Base-by-base conservation (phyloP, 225 moss, liverwort and hornwort species). In the Physcomitrium patens region DNA sequence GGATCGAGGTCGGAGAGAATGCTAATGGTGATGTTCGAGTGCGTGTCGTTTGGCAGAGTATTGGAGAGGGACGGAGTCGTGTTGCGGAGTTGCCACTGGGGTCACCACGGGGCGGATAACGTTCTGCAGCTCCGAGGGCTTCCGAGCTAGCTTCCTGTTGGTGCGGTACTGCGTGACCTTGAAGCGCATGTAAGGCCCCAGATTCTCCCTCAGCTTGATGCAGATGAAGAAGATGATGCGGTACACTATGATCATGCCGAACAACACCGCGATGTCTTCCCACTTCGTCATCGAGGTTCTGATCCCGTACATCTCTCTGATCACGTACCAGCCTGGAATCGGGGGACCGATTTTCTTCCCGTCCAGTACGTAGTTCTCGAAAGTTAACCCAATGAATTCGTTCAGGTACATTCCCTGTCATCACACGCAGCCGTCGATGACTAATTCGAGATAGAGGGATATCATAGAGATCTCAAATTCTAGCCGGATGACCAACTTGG, bases 371-470 rank as follows among this genome's bases (percentile, higher is more conserved):
- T 71, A 89, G 58, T 83, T 87, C 0, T 83, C 82, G 11, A 95
- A 95, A 5, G 72, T 78, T 3, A 95, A 82, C 8, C 95, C 96
- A 0, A 27, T 7, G 65, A 96, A 96, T 63, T 96, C 96, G 58
- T 96, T 96, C 10, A 85, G 18, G 7, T 83, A 92, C 78, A 93
- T 83, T 23, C 96, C 96, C 96, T 96, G 89, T n/a, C 54, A 53
- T 19, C 4, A 61, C 17, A 23, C 16, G 46, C 26, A 20, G 57
- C 6, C n/a, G 23, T 56, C 18, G 49, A 5, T 46, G 49, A 9
- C 12, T 68, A 17, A 27, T 53, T 46, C 7, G 31, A 37, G 31
- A 37, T 37, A 37, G 31, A 37, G 31, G 7, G 31, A 4, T 41
- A 55, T 16, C 47, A 15, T 18, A 54, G 16, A 77, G 62, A 0